Evolutionary conservation across 306 rosid genomes (phyloP), one percentile per base, ranked within the genome.

Genomic region (Pachyrhizus erosus): DNA sequence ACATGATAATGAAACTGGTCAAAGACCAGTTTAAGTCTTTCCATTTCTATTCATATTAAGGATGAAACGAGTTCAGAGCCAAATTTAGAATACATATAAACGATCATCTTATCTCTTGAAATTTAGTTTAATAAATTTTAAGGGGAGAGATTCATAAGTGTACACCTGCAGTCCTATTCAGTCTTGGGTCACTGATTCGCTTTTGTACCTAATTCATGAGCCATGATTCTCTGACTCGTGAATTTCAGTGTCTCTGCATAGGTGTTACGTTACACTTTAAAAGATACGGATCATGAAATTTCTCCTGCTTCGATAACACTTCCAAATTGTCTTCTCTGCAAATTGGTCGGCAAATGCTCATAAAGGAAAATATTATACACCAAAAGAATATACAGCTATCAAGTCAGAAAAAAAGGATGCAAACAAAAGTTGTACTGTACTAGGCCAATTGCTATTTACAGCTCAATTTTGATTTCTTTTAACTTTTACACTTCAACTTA

Each of bases 341-440:
- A 77, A 60, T 70, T 39, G 51, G 80, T 71, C 20, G 43, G 17
- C 34, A 70, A 83, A 39, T 83, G 42, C 34, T 77, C 62, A 61
- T 48, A 62, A 24, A 84, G 66, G 48, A 62, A 65, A 52, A 65
- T 77, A n/a, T n/a, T 48, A 48, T 5, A 46, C 20, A 65, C 68
- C 60, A 57, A 58, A 57, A 40, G 64, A 51, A 64, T 21, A 27
- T 49, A 48, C 39, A 61, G 52, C 43, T 31, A 72, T 15, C 54
- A 75, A 7, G 3, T 29, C 51, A 65, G 20, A 75, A 66, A 51
- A 18, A 2, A 45, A 45, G 12, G 20, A 55, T 43, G 26, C 37
- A 82, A 66, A 75, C 80, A 74, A 73, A 81, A 10, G 10, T 12
- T 46, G 79, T 80, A 80, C 67, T 39, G 54, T 60, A 72, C 48